Base-by-base conservation (phyloP, 257 asterid genomes). In the Ligustrum vulgare region DNA sequence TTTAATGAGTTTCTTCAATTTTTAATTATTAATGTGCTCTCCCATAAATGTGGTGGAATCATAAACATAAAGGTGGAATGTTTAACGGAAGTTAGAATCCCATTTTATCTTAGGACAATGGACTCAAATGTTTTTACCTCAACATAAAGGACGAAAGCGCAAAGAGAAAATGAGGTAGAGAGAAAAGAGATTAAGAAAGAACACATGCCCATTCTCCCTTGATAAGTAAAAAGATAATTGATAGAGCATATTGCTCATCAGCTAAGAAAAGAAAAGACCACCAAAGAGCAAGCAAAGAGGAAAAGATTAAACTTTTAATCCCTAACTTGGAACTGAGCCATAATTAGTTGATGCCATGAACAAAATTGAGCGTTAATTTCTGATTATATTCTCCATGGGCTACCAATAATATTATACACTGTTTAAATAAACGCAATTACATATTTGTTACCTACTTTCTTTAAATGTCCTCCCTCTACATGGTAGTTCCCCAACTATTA, bases 321-420 rank as follows among this genome's bases (percentile, higher is more conserved):
- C 56, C 56, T 15, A 45, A 45, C 70, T 41, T 58, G 43, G 22
- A 47, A 28, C 34, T 54, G 60, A 32, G 28, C 51, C 79, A 67
- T 51, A 67, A 75, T 67, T 67, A 47, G 6, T 45, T 7, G 8
- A 45, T 45, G 56, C 56, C 20, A 16, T 45, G 56, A 45, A 45
- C 56, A 45, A 45, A 11, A 41, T 10, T 9, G 54, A 45, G n/a
- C 20, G 2, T n/a, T 13, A 18, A 45, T 45, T 13, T 45, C 13
- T 13, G 15, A 45, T 4, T 45, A 45, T 45, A 45, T 45, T 45
- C 56, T 45, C 20, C 56, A 13, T 4, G 56, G 15, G 56, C 56
- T 15, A 45, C 56, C 56, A 45, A 15, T 45, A 45, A 15, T n/a
- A 13, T 45, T 15, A 45, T 45, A 13, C 56, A 4, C 5, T 45